phyloP scores from a whole-genome alignment of 768 basidiomycete species.

The Kwoniella botswanensis region DNA sequence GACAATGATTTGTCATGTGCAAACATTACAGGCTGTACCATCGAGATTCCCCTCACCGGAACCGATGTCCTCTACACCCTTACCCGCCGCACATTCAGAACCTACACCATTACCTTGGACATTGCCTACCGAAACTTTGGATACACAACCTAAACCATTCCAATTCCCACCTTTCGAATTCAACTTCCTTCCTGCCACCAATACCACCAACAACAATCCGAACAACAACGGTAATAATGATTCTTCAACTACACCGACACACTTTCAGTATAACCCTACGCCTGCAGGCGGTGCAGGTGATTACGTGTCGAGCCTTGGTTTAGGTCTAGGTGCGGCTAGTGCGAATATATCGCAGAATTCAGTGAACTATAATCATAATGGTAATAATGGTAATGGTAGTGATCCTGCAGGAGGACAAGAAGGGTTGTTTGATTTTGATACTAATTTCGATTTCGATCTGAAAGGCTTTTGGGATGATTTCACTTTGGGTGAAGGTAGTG shows the following conservation, averaged over 20 bases:
- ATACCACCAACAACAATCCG: not conserved
- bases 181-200: not conserved
- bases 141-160: constrained; percentile 14
- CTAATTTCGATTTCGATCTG: constrained; percentile 44
- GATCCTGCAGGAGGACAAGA: constrained; percentile 11
- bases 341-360: not conserved
- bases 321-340: constrained; percentile 7
- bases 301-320: constrained; percentile 4
- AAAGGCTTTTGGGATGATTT: constrained; percentile 53
- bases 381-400: not conserved
- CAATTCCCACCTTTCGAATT: constrained; percentile 20
- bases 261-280: not conserved
- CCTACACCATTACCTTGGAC: constrained; percentile 22
- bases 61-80: constrained; percentile 16
- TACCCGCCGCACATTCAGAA: constrained; percentile 10
- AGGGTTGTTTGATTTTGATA: constrained; percentile 46
- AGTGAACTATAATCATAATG: not conserved
- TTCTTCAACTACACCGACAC: constrained; percentile 4
- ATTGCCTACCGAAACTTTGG: constrained; percentile 19
- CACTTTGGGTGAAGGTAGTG: constrained; percentile 41
- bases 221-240: not conserved
- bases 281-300: not conserved
- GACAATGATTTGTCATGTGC: too few species aligned
- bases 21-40: constrained; percentile 36
- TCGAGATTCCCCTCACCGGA: constrained; percentile 41